These are phyloP conservation scores for Tylopilus orsonianus DNA, from an alignment of 1,284 basidiomycete species.

Conservation along the genomic window DNA sequence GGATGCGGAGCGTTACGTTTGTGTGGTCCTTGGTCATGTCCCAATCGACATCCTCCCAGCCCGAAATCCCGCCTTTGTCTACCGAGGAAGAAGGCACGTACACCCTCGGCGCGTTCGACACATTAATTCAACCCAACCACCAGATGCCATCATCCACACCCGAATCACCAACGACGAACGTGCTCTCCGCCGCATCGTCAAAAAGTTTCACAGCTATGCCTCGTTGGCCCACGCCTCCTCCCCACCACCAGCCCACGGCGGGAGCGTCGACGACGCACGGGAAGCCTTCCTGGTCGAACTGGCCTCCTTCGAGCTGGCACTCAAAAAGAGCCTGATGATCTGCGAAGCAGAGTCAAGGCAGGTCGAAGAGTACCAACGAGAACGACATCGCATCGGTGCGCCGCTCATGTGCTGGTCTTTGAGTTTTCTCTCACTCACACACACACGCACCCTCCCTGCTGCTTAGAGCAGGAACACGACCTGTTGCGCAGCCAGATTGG, in stretches of 20 bases:
- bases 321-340: constrained; percentile 76
- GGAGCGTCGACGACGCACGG: constrained; percentile 63
- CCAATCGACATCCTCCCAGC: constrained; percentile 1
- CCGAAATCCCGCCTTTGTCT: constrained; percentile 47
- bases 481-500: constrained; percentile 67
- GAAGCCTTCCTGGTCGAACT: constrained; percentile 77
- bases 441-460: not conserved
- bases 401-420: constrained; percentile 8
- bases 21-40: not conserved
- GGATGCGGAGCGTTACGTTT: not conserved
- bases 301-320: constrained; percentile 65
- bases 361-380: constrained; percentile 75
- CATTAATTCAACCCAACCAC: constrained; percentile 2
- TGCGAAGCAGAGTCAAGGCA: constrained; percentile 80
- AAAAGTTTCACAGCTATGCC: constrained; percentile 74
- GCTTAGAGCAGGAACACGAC: constrained; percentile 65
- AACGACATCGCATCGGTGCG: constrained; percentile 68
- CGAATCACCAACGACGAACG: constrained; percentile 77
- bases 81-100: constrained; percentile 66
- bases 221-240: constrained; percentile 54
- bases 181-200: constrained; percentile 69
- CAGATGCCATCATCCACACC: constrained; percentile 74
- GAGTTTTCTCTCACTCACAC: not conserved
- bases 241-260: constrained; percentile 36
- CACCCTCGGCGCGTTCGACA: constrained; percentile 17